Evolutionary conservation across 202 grass and related monocot genomes (phyloP), one percentile per base, ranked within the genome.

Genomic region (Carex arenaria): DNA sequence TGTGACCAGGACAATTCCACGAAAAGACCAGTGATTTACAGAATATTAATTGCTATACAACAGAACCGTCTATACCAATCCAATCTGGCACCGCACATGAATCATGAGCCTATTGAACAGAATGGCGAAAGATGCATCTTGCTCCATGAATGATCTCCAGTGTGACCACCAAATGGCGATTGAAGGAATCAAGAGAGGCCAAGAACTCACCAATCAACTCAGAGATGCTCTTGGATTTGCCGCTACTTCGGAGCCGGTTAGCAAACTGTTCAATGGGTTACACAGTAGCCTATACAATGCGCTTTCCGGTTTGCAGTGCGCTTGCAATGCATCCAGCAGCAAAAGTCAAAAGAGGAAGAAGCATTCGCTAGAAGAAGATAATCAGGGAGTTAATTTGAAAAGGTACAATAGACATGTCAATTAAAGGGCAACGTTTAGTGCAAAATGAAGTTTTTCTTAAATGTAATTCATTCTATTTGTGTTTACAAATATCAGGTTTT

Each of bases 231-330:
- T 80, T 1, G 78, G 52, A 40, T 60, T n/a, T 14, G 22, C 55
- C 55, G 55, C 14, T 23, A 19, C 76, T 15, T 11, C 76, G 36
- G 76, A 80, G 36, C 31, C 76, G 3, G 30, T 80, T 47, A 61
- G 18, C n/a, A 54, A 64, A 80, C 32, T 80, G 60, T 80, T 80
- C 42, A 18, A 47, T 43, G 78, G 56, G 34, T 64, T 80, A 10
- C 26, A 80, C n/a, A 80, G 17, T 80, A 64, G 78, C 56, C 59
- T 80, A 62, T 47, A 62, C 78, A 80, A 80, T 54, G 78, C 78
- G 5, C 78, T 80, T 26, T 80, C 55, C 13, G 9, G 54, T 59
- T 43, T 80, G 18, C 57, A 62, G n/a, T 14, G 38, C 11, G 1
- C 17, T 62, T 40, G 78, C 31, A 57, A 34, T n/a, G 31, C 14